phyloP scores from a whole-genome alignment of 2,329 filamentous ascomycete genomes.

The Boeremia lycopersici region DNA sequence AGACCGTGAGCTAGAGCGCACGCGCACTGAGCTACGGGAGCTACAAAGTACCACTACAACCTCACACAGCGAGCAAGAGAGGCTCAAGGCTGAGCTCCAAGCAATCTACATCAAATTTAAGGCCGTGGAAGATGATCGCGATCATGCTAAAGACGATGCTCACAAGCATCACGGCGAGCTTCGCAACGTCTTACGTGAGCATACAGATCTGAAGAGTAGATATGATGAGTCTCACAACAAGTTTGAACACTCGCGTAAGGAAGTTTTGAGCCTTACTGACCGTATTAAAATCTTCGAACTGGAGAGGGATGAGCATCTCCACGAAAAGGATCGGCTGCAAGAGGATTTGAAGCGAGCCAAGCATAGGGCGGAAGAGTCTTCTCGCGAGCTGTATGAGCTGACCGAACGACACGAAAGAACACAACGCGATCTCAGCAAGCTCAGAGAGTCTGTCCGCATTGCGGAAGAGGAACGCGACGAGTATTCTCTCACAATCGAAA shows the following conservation, averaged over 20 bases:
- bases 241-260: constrained; percentile 30
- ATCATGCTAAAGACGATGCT: constrained; percentile 27
- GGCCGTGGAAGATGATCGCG: constrained; percentile 26
- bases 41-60: constrained; percentile 15
- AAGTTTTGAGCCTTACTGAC: constrained; percentile 25
- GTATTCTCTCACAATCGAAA: constrained; percentile 25
- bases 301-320: constrained; percentile 31
- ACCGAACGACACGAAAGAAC: constrained; percentile 30
- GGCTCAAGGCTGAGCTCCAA: constrained; percentile 27
- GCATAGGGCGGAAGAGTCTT: constrained; percentile 24
- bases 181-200: constrained; percentile 26
- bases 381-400: constrained; percentile 30
- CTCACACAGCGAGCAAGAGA: constrained; percentile 22
- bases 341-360: constrained; percentile 31
- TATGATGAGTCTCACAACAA: constrained; percentile 24
- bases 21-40: constrained; percentile 26
- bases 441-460: constrained; percentile 27
- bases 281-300: constrained; percentile 32
- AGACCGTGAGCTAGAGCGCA: constrained; percentile 26
- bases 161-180: constrained; percentile 32
- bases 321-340: constrained; percentile 32
- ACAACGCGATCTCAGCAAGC: constrained; percentile 29
- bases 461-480: constrained; percentile 32
- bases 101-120: constrained; percentile 23
- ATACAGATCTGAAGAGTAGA: constrained; percentile 35